Evolutionary conservation across 805 yeast genomes (phyloP), one percentile per base, ranked within the genome.

Genomic region (Candida coleopterorum): DNA sequence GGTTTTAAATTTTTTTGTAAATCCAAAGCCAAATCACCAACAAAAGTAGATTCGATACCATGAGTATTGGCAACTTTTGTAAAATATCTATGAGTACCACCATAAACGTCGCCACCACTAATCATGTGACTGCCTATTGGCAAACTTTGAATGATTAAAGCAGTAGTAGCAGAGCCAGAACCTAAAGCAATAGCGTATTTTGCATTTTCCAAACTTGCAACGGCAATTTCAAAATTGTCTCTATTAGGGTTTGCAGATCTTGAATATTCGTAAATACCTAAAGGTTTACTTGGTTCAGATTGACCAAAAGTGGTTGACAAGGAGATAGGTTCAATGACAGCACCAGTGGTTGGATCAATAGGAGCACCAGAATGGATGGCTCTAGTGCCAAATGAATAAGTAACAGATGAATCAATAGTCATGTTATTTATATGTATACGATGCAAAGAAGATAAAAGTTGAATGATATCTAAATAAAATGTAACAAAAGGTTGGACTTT

Each of bases 21-120:
- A 41, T 85, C 89, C 20, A 59, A 52, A 42, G 70, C 72, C 50
- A 85, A 68, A 56, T 81, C 72, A 47, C 74, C 75, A 32, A 87
- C 78, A 62, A 86, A 85, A 12, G 77, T 61, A 30, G 82, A 74
- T 38, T 67, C 71, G 39, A 84, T 82, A 40, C 90, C 90, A 56
- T 85, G 93, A 32, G 85, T 74, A 54, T 70, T 68, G 42, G 90
- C 95, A 33, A 85, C 95, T 58, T 82, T 75, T 56, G 95, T 81
- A 72, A 85, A 85, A 63, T 86, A 85, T 62, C 95, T 73, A 68
- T 85, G 93, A 40, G 95, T 85, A 50, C 95, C 95, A 44, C 95
- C 95, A 61, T 85, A 85, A 32, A 85, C 95, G 52, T 85, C 95
- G 49, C 85, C 88, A 52, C 85, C 79, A 32, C 87, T 79, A 34